Percentiles rank a stretch among this genome's conserved stretches.
Evolutionary conservation across 352 stramenopile species (phyloP).

Genomic region (Pythium graminicola): DNA sequence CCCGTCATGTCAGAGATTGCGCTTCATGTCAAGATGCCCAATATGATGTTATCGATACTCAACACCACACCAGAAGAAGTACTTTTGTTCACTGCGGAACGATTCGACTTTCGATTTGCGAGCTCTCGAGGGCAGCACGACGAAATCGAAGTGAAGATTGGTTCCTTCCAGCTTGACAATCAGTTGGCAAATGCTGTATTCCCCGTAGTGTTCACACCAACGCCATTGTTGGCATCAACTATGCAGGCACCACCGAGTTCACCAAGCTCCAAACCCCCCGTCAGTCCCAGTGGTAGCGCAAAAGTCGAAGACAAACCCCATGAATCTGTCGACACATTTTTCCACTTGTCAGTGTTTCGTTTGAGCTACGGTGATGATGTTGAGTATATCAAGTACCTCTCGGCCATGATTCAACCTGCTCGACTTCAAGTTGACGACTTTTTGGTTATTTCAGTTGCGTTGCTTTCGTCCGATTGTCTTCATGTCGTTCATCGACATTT

Average conservation of each 20-base stretch:
- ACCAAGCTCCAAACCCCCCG: constrained; percentile 14
- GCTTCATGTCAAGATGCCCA: constrained; percentile 50
- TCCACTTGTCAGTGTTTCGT: constrained; percentile 75
- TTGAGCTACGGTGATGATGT: constrained; percentile 75
- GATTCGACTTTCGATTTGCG: constrained; percentile 59
- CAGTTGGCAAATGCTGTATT: constrained; percentile 69
- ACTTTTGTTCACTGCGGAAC: constrained; percentile 58
- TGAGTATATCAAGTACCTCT: constrained; percentile 86
- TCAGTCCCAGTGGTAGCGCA: constrained; percentile 2
- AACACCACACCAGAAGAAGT: constrained; percentile 68
- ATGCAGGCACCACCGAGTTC: constrained; percentile 20
- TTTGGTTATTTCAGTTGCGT: constrained; percentile 40
- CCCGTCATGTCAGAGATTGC: constrained; percentile 46
- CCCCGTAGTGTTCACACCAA: constrained; percentile 73
- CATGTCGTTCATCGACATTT: constrained; percentile 38
- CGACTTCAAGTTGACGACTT: constrained; percentile 58
- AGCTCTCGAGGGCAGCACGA: constrained; percentile 69
- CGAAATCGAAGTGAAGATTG: constrained; percentile 76
- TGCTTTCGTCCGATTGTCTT: constrained; percentile 38
- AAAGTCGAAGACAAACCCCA: constrained; percentile 12
- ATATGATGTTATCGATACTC: constrained; percentile 67
- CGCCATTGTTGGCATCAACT: constrained; percentile 33
- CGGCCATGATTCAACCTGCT: constrained; percentile 69
- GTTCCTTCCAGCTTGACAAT: constrained; percentile 80
- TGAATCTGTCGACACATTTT: constrained; percentile 35